Evolutionary conservation across 768 basidiomycete species (phyloP), one percentile per base, ranked within the genome.

Genomic region (Mycena vulgaris): DNA sequence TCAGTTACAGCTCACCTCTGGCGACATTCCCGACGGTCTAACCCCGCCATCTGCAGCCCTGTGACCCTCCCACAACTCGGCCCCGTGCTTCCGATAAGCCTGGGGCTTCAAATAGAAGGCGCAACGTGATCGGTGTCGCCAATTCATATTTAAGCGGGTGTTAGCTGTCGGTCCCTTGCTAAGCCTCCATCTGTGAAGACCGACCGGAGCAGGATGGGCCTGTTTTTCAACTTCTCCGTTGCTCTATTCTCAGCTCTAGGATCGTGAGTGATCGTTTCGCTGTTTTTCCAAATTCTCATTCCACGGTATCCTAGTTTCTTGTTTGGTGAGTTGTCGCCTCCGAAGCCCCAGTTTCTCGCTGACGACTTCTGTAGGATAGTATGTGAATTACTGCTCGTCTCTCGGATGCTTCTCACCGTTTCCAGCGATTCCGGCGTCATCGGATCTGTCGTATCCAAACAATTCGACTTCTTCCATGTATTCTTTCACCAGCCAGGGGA

Each of bases 401-500:
- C 14, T 11, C 17, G 7, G 4, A 5, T 45, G 6, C 51, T 31
- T 5, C 57, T 60, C 45, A 42, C 17, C 21, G n/a, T 33, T 17
- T 39, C 13, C 59, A 72, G 71, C 40, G 71, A 72, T 58, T 72
- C 71, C 52, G 71, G 71, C 11, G 45, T 72, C 67, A 72, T 72
- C 55, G 71, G 71, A 39, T 68, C 71, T 23, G 67, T 72, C 37
- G 71, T 72, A 19, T 72, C 71, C 17, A 5, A 47, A 27, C n/a
- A 72, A 47, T 72, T 72, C 65, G 57, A 63, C 62, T 30, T 48
- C 25, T 73, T 69, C 58, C 68, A 73, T 8, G 16, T 30, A 14
- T 69, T 30, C 56, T 73, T 73, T 33, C 47, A 70, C 42, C 31
- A 40, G 7, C 87, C 86, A 14, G 70, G 75, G 27, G 75, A 81